Evolutionary conservation across 495 filamentous ascomycete species (phyloP), one percentile per base, ranked within the genome.

Genomic region (Penicillium cosmopolitanum): DNA sequence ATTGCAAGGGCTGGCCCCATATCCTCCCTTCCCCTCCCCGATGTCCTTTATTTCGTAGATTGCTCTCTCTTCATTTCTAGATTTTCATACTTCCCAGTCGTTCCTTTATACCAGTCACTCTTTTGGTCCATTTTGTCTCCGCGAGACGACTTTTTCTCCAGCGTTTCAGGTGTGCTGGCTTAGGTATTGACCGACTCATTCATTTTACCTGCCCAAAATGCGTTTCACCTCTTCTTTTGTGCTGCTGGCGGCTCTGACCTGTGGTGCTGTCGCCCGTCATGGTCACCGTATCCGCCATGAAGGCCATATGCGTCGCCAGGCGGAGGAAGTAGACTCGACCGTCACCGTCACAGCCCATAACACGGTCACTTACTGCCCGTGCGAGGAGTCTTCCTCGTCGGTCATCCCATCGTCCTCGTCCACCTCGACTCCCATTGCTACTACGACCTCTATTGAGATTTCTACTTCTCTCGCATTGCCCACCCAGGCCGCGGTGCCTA

Each of bases 221-320:
- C 68, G 64, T 10, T 63, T 74, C 62, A 55, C 62, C 58, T 68
- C 70, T 62, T 70, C 71, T 66, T 51, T 74, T 8, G 28, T 68
- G 66, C 67, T 76, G 57, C 67, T 76, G 54, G 69, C 69, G 66
- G 71, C 73, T 43, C 51, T 73, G 11, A 58, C 68, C 51, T 65
- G 61, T 36, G 59, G 67, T 63, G 36, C 66, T 15, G 25, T 71
- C 1, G 68, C 73, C 53, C 60, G 53, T 25, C 58, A 56, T 47
- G 53, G 53, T 25, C 25, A 61, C 51, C 53, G 52, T 13, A 53
- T 31, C 23, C 59, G 44, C 7, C 53, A 57, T 4, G 46, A 70
- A 21, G 63, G 61, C 42, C 58, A 71, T 48, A 65, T 60, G 18
- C 68, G 71, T 36, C 73, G 73, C 43, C 62, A 70, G 36, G 54